Percentiles rank a stretch among this genome's conserved stretches.
Evolutionary conservation across 306 rosid species (phyloP).

Genomic region (Chamaecrista fasciculata): DNA sequence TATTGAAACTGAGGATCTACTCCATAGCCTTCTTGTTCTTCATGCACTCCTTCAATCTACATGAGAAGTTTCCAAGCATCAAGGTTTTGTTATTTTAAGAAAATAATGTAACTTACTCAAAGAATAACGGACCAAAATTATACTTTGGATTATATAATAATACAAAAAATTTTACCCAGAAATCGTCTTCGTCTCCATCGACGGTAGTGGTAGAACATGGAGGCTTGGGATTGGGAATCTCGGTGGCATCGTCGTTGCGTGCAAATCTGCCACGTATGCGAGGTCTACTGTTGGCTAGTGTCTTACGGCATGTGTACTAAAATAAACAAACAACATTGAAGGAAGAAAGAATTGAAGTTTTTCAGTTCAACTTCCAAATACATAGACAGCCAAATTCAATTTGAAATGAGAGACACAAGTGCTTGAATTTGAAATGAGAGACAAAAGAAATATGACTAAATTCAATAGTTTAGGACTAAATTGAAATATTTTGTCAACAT

Average conservation of each 20-base stretch:
- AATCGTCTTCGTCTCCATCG: conserved; percentile 67
- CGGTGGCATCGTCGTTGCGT: conserved; percentile 75
- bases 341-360: too few relatives aligned
- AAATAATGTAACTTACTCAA: too few relatives aligned
- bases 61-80: background rate
- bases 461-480: too few relatives aligned
- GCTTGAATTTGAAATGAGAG: too few relatives aligned
- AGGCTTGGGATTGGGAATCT: conserved; percentile 55
- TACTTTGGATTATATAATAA: too few relatives aligned
- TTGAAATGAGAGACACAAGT: too few relatives aligned
- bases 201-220: conserved; percentile 50
- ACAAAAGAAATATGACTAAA: too few relatives aligned
- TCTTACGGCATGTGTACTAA: conserved; percentile 95
- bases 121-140: too few relatives aligned
- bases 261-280: conserved; percentile 97
- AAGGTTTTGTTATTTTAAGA: background rate
- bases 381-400: too few relatives aligned
- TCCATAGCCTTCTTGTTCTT: conserved; percentile 45
- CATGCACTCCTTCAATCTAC: conserved; percentile 59
- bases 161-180: conserved; percentile 76
- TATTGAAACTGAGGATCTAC: conserved; percentile 44
- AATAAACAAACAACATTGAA: too few relatives aligned
- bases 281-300: conserved; percentile 92
- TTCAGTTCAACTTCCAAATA: too few relatives aligned
- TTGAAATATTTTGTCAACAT: too few relatives aligned